These are phyloP conservation scores for Gastrodia elata DNA, from an alignment of 106 monocot species.

Conservation along the genomic window DNA sequence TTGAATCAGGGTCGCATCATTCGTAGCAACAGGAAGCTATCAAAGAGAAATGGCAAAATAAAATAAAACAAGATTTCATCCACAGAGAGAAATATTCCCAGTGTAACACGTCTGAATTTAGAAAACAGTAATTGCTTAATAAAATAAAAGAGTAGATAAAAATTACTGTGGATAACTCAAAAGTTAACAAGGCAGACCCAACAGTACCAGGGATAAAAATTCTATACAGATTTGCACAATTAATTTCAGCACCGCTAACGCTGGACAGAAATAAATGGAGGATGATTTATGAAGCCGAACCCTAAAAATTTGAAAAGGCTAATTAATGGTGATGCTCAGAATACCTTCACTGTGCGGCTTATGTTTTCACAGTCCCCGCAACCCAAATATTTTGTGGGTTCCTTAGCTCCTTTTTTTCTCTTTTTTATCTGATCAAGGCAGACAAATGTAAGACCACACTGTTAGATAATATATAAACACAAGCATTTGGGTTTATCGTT, in stretches of 20 bases:
- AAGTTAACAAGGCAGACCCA: neutral
- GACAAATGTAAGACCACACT: neutral
- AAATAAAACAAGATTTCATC: neutral
- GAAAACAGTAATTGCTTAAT: neutral
- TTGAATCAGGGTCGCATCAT: constrained; percentile 31
- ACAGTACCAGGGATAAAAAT: neutral
- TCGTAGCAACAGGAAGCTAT: constrained; percentile 66
- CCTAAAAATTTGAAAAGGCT: neutral
- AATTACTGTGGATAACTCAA: neutral
- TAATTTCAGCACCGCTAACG: neutral
- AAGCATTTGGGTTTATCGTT: neutral
- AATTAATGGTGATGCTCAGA: neutral
- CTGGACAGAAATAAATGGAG: neutral
- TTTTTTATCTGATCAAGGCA: constrained; percentile 52
- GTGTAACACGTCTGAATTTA: neutral
- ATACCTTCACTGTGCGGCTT: constrained; percentile 77
- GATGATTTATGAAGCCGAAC: neutral
- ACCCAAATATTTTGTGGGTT: constrained; percentile 94
- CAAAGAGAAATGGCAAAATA: constrained; percentile 3
- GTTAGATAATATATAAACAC: neutral
- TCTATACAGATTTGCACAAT: neutral
- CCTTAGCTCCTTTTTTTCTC: constrained; percentile 66
- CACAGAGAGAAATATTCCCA: neutral
- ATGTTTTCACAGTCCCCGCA: constrained; percentile 90
- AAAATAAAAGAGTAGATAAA: neutral